Evolutionary conservation across 1,139 yeast genomes (phyloP).

Genomic region (Geotrichum cucujoidarum): DNA sequence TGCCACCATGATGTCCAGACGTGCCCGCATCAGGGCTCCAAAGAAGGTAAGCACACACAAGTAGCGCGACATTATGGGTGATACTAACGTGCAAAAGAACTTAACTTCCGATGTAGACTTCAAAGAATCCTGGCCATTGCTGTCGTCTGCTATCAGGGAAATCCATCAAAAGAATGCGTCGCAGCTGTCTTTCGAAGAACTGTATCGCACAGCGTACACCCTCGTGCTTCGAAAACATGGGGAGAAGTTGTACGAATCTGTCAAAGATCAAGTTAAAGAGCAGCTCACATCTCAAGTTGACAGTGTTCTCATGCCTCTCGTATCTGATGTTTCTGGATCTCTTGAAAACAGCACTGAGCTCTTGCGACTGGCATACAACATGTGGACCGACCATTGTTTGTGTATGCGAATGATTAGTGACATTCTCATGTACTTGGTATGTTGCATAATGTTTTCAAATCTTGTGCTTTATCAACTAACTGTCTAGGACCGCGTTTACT

Average conservation of each 20-base stretch:
- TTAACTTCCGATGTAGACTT: slow-evolving; percentile 45
- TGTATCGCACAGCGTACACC: slow-evolving; percentile 77
- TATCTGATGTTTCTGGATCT: slow-evolving; percentile 16
- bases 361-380: slow-evolving; percentile 45
- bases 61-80: background rate
- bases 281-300: slow-evolving; percentile 44
- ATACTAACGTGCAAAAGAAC: slow-evolving; percentile 18
- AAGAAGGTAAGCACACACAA: slow-evolving; percentile 49
- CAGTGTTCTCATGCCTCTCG: slow-evolving; percentile 24
- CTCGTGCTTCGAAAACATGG: slow-evolving; percentile 75
- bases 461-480: background rate
- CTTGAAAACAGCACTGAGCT: slow-evolving; percentile 31
- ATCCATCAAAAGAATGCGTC: slow-evolving; percentile 74
- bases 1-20: slow-evolving; percentile 28
- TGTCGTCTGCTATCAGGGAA: slow-evolving; percentile 70
- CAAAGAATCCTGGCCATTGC: slow-evolving; percentile 62
- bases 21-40: slow-evolving; percentile 73
- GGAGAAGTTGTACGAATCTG: slow-evolving; percentile 59
- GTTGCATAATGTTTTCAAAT: background rate
- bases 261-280: slow-evolving; percentile 46
- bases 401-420: slow-evolving; percentile 81
- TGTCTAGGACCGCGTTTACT: slow-evolving; percentile 60
- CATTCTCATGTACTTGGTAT: slow-evolving; percentile 67
- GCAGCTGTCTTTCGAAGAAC: slow-evolving; percentile 72
- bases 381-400: slow-evolving; percentile 73